These are phyloP conservation scores for Kazachstania kunashirensis DNA, from an alignment of 805 yeast species.

Conservation along the genomic window DNA sequence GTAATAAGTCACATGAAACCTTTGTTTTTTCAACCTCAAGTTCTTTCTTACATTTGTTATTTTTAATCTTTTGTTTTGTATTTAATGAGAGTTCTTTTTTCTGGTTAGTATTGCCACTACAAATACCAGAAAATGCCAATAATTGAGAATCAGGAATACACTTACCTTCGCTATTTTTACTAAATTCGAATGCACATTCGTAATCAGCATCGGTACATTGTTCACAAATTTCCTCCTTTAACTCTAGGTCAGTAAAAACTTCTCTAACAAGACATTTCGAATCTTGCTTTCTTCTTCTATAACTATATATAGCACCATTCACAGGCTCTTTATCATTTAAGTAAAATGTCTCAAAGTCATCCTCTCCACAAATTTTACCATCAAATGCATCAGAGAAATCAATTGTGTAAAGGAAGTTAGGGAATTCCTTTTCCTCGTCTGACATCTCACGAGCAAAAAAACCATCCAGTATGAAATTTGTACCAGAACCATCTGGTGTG, in stretches of 20 bases:
- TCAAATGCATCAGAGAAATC: conserved; percentile 51
- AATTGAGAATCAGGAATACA: conserved; percentile 38
- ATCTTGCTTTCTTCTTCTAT: conserved; percentile 51
- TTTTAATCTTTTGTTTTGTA: conserved; percentile 13
- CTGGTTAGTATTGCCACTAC: conserved; percentile 9
- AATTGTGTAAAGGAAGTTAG: conserved; percentile 26
- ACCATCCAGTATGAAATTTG: conserved; percentile 46
- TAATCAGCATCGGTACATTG: conserved; percentile 55
- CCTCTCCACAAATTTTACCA: conserved; percentile 33
- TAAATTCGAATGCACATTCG: conserved; percentile 56
- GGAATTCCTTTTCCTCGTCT: conserved; percentile 2
- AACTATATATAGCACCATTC: conserved; percentile 58
- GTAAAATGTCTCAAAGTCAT: conserved; percentile 58
- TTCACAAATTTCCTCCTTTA: conserved; percentile 46
- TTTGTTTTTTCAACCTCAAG: conserved; percentile 21
- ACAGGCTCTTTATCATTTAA: conserved; percentile 40
- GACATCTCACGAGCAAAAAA: conserved; percentile 5
- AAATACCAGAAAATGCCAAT: conserved; percentile 13
- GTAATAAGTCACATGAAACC: conserved; percentile 19
- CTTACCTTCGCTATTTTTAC: conserved; percentile 28
- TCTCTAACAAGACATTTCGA: conserved; percentile 46
- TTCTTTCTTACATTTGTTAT: conserved; percentile 19
- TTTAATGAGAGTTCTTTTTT: conserved; percentile 8
- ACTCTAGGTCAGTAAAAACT: conserved; percentile 30
- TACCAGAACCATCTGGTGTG: conserved; percentile 62